A percentile compares a stretch with the other conserved stretches of the same genome.
phyloP scores from a whole-genome alignment of 352 stramenopile species.

The Phytophthora brassicae region DNA sequence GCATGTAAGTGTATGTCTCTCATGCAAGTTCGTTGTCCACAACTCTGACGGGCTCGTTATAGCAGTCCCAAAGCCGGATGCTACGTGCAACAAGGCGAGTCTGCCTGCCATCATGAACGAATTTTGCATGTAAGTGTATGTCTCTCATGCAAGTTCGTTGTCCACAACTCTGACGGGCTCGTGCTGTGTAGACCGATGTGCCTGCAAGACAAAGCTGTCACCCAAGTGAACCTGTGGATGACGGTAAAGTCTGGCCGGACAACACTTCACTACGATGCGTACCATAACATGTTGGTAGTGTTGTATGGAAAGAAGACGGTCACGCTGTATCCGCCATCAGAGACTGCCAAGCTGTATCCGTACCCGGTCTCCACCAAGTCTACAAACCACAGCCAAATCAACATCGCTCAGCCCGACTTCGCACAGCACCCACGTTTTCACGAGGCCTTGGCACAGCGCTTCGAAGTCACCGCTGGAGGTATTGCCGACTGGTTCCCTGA shows the following conservation, averaged over 20 bases:
- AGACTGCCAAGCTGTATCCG: conserved; percentile 53
- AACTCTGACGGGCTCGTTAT: too few species aligned
- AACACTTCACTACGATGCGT: conserved; percentile 83
- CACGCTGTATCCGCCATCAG: conserved; percentile 67
- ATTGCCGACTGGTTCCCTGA: background rate
- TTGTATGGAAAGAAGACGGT: conserved; percentile 71
- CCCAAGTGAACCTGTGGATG: conserved; percentile 89
- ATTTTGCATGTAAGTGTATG: conserved; percentile 48
- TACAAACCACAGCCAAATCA: conserved; percentile 74
- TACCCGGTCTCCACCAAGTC: conserved; percentile 72
- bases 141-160: background rate
- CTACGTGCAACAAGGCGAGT: conserved; percentile 38
- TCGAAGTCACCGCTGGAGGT: conserved; percentile 59
- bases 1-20: conserved; percentile 60
- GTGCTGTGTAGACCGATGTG: conserved; percentile 40
- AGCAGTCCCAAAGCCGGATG: conserved; percentile 51
- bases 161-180: background rate
- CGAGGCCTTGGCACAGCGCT: conserved; percentile 25
- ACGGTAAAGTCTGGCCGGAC: conserved; percentile 54
- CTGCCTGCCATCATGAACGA: conserved; percentile 61
- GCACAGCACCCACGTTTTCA: conserved; percentile 35
- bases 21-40: too few species aligned
- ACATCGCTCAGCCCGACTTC: conserved; percentile 45
- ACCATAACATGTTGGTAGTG: conserved; percentile 77
- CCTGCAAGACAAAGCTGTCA: conserved; percentile 44